Evolutionary conservation across 768 basidiomycete species (phyloP), one percentile per base, ranked within the genome.

Genomic region (Tulasnella sp.): DNA sequence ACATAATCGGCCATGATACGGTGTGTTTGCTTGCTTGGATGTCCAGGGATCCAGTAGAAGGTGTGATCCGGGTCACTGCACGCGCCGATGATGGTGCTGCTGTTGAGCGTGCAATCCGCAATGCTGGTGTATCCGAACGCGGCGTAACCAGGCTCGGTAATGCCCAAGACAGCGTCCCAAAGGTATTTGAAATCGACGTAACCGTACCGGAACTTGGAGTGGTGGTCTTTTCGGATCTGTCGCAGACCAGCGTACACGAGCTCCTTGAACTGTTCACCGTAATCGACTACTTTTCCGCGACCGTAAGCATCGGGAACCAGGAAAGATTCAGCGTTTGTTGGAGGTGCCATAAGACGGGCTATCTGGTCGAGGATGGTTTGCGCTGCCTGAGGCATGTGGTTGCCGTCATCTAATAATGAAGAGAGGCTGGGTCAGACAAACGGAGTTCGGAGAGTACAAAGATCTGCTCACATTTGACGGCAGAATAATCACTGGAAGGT

Each of bases 401-500:
- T 74, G 40, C 74, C 50, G 73, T 82, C 82, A 22, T 34, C 74
- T 16, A n/a, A 14, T 28, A 31, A 44, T 12, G n/a, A 16, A 24
- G 20, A 24, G 82, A 28, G 88, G 77, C 78, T 89, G 89, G n/a
- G 12, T 54, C n/a, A 54, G n/a, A n/a, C 54, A 24, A 54, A n/a
- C 7, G 24, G 24, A 24, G 24, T 6, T n/a, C 54, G 2, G 46
- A 46, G n/a, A n/a, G 24, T 24, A n/a, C 54, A 54, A 54, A 54
- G 24, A 0, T 54, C 54, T 8, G 7, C 54, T 22, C 54, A 54
- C 54, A 54, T 54, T 54, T 54, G 24, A n/a, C 54, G n/a, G 54
- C 54, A 11, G 54, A 54, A 90, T 90, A 79, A 90, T 91, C 14
- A 90, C 90, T 80, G 90, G 83, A 91, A 91, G 12, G 89, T 83